Percentiles rank a stretch among this genome's conserved stretches.
These are phyloP conservation scores for Wickerhamiella allomyrinae DNA, from an alignment of 805 yeast species.

Conservation along the genomic window DNA sequence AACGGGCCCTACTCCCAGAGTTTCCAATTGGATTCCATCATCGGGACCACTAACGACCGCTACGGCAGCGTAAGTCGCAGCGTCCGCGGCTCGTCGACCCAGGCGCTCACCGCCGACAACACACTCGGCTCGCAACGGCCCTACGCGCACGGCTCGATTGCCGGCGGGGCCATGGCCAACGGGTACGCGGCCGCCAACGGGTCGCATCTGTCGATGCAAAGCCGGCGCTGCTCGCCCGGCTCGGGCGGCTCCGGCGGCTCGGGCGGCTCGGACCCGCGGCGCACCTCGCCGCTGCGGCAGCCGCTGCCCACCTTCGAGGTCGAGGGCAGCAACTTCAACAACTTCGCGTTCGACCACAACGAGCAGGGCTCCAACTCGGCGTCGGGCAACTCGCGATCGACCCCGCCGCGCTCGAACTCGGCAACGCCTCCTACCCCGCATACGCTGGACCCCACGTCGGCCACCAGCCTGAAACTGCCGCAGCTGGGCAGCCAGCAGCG, in stretches of 20 bases:
- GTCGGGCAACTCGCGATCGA: slow-evolving; percentile 8
- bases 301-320: neutral
- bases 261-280: neutral
- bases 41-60: slow-evolving; percentile 18
- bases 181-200: neutral
- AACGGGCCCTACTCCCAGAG: slow-evolving; percentile 20
- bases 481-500: neutral
- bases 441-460: neutral
- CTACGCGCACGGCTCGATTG: slow-evolving; percentile 6
- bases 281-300: neutral
- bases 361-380: slow-evolving; percentile 4
- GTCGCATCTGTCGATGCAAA: neutral
- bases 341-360: slow-evolving; percentile 15
- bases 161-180: neutral
- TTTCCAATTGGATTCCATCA: slow-evolving; percentile 22
- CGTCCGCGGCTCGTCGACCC: neutral
- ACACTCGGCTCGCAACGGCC: slow-evolving; percentile 3
- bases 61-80: slow-evolving; percentile 19
- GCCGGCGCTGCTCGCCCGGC: slow-evolving; percentile 1
- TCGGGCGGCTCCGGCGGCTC: neutral
- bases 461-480: neutral
- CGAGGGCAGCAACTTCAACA: slow-evolving; percentile 8
- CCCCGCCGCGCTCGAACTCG: slow-evolving; percentile 9
- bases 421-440: slow-evolving; percentile 11
- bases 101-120: slow-evolving; percentile 4